These are phyloP conservation scores for Ilyonectria sp. DNA, from an alignment of 2,329 filamentous ascomycete genomes.

Conservation along the genomic window DNA sequence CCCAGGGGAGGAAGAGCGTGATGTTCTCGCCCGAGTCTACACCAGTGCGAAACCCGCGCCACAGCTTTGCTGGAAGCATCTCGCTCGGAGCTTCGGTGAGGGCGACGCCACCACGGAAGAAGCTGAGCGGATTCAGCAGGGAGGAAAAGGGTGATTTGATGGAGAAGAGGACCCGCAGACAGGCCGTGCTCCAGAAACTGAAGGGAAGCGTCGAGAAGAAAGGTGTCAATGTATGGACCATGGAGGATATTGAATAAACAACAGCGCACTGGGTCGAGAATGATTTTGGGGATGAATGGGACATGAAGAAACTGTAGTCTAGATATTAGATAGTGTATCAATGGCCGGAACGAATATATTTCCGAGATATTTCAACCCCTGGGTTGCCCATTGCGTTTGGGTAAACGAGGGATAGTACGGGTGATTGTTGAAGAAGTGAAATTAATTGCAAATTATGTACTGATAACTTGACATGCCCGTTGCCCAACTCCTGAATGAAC, in stretches of 20 bases:
- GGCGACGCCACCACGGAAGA: slow-evolving; percentile 70
- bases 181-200: slow-evolving; percentile 68
- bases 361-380: slow-evolving; percentile 4
- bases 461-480: neutral
- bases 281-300: slow-evolving; percentile 30
- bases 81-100: slow-evolving; percentile 58
- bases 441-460: neutral
- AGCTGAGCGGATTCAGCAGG: slow-evolving; percentile 72
- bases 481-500: neutral
- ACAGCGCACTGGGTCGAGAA: slow-evolving; percentile 19
- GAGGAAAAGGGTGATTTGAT: slow-evolving; percentile 72
- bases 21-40: slow-evolving; percentile 62
- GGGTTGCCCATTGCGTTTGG: neutral
- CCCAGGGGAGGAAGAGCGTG: slow-evolving; percentile 55
- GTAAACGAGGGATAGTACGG: neutral
- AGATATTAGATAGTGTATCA: slow-evolving; percentile 49
- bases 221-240: slow-evolving; percentile 65
- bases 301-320: slow-evolving; percentile 46
- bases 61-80: slow-evolving; percentile 55
- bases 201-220: slow-evolving; percentile 64
- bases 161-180: slow-evolving; percentile 67
- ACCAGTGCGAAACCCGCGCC: slow-evolving; percentile 59
- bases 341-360: slow-evolving; percentile 31
- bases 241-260: slow-evolving; percentile 64
- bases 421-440: neutral